Conservation (phyloP, 148 eudicot species). For the Rhododendron molle region DNA sequence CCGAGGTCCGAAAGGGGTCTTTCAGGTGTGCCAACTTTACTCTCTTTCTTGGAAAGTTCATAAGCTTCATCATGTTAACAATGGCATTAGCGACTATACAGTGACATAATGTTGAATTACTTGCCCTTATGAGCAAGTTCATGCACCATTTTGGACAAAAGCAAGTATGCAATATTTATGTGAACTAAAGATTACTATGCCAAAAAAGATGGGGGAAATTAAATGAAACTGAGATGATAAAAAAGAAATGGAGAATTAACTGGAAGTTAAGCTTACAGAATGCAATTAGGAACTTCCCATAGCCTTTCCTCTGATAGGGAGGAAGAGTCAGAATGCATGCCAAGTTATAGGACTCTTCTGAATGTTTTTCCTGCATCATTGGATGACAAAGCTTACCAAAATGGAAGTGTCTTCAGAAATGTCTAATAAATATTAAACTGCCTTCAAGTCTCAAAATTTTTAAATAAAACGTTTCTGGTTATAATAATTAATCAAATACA, state of each 20-base stretch:
- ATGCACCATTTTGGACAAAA: neutral
- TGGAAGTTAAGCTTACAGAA: slow-evolving; percentile 55
- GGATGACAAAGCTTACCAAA: slow-evolving; percentile 6
- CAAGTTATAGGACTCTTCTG: slow-evolving; percentile 91
- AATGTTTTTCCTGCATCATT: slow-evolving; percentile 82
- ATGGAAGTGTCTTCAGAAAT: neutral
- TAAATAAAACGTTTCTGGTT: neutral
- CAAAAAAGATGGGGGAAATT: neutral
- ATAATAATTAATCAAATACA: neutral
- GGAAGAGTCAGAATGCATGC: slow-evolving; percentile 97
- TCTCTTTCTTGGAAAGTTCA: slow-evolving; percentile 97
- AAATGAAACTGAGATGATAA: slow-evolving; percentile 5
- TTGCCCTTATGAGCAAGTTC: neutral
- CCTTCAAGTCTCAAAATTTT: neutral
- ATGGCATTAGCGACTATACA: neutral
- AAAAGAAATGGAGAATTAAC: neutral
- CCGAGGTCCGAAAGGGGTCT: slow-evolving; percentile 97
- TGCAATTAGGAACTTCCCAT: slow-evolving; percentile 93
- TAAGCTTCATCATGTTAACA: slow-evolving; percentile 52
- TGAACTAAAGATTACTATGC: neutral
- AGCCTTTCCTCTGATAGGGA: slow-evolving; percentile 97
- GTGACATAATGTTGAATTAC: neutral
- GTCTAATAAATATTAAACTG: neutral
- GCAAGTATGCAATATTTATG: neutral
- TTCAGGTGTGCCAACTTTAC: slow-evolving; percentile 97